Percentiles rank a stretch among this genome's conserved stretches.
Evolutionary conservation across 2,329 filamentous ascomycete genomes (phyloP).

Genomic region (Apiospora saccharicola): DNA sequence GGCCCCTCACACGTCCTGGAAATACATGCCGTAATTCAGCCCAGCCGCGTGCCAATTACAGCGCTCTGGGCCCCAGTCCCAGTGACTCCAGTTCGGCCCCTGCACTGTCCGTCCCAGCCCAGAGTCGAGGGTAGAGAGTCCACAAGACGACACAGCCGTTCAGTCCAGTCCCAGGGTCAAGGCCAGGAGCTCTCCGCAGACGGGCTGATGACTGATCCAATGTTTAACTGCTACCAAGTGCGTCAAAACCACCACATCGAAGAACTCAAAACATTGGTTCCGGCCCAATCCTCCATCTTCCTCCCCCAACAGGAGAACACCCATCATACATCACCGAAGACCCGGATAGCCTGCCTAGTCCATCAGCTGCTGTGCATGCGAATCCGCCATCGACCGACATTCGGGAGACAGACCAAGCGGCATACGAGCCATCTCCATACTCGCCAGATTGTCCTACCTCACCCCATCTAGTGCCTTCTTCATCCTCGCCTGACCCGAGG

Average conservation of each 20-base stretch:
- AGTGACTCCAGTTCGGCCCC: neutral
- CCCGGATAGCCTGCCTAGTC: neutral
- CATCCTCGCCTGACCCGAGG: conserved; percentile 6
- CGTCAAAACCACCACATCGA: conserved; percentile 26
- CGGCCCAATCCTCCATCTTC: conserved; percentile 19
- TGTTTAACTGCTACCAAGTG: conserved; percentile 22
- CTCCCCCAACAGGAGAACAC: neutral
- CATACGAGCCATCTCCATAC: neutral
- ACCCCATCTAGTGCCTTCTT: conserved; percentile 3
- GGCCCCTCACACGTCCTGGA: conserved; percentile 2
- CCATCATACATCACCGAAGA: neutral
- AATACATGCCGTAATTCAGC: conserved; percentile 3
- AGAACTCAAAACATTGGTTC: conserved; percentile 27
- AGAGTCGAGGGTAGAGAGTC: neutral
- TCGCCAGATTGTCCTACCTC: conserved; percentile 11
- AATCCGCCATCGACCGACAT: neutral
- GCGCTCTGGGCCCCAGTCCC: neutral
- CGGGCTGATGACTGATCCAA: conserved; percentile 19
- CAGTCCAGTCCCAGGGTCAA: neutral
- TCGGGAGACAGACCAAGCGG: neutral
- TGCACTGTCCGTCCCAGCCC: conserved; percentile 6
- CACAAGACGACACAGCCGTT: conserved; percentile 2
- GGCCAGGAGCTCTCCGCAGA: conserved; percentile 20
- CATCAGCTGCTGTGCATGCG: neutral
- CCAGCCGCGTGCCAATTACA: conserved; percentile 19